phyloP scores from a whole-genome alignment of 805 yeast genomes.

The Cyberlindnera nakhonratchasimensis region DNA sequence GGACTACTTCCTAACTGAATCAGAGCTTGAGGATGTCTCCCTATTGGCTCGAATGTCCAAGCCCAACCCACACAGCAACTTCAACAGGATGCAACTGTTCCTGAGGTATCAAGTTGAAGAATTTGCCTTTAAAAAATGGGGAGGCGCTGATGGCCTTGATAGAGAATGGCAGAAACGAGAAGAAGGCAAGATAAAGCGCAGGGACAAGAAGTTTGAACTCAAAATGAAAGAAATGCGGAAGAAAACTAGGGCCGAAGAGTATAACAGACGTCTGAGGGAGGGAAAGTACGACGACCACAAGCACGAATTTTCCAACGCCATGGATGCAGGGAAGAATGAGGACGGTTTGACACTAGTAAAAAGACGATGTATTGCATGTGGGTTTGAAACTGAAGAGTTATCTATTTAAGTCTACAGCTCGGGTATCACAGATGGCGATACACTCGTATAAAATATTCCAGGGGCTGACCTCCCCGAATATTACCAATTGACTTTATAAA shows the following conservation, averaged over 20 bases:
- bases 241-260: constrained; percentile 88
- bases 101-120: constrained; percentile 90
- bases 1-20: constrained; percentile 90
- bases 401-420: constrained; percentile 18
- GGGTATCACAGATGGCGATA: no score
- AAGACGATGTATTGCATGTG: constrained; percentile 75
- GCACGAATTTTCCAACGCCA: constrained; percentile 70
- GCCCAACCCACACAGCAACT: constrained; percentile 90
- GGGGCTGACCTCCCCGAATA: no score
- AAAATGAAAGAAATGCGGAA: constrained; percentile 84
- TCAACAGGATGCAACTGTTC: constrained; percentile 89
- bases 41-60: constrained; percentile 77
- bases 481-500: no score
- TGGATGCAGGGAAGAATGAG: constrained; percentile 40
- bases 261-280: constrained; percentile 64
- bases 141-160: constrained; percentile 82
- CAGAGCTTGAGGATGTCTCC: constrained; percentile 72
- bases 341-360: constrained; percentile 41
- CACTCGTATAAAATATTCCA: no score
- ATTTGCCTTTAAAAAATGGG: constrained; percentile 93
- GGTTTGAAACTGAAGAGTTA: constrained; percentile 80
- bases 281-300: constrained; percentile 59
- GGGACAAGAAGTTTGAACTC: constrained; percentile 76
- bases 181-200: constrained; percentile 60
- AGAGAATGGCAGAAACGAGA: constrained; percentile 90